Conservation (phyloP, 192 early-diverging fungal genomes). For the Chytriomyces sp. region DNA sequence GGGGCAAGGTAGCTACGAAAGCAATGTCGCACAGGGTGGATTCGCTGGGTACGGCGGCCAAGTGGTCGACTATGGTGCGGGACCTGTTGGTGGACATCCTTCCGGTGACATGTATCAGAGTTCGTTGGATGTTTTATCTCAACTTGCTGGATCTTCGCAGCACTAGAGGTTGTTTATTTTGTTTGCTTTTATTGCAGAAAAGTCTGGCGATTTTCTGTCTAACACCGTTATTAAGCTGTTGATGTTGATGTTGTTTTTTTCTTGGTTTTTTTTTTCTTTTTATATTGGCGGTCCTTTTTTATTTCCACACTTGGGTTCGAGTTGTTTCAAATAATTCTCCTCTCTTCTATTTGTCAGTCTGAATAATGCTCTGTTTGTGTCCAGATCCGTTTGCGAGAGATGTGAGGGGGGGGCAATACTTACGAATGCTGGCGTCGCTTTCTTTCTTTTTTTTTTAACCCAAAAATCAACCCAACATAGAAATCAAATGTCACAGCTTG, state of each 20-base stretch:
- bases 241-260: slow-evolving; percentile 3
- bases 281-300: not conserved
- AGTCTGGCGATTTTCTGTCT: not conserved
- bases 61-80: not conserved
- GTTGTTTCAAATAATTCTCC: not conserved
- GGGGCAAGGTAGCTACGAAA: too few relatives aligned
- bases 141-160: slow-evolving; percentile 24
- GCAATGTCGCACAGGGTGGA: too few relatives aligned
- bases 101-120: slow-evolving; percentile 11
- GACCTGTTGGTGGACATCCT: not conserved
- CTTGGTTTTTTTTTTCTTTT: not conserved
- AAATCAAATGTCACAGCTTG: slow-evolving; percentile 24
- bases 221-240: not conserved
- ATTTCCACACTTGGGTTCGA: not conserved
- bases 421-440: not conserved
- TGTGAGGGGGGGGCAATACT: not conserved
- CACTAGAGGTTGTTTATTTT: not conserved
- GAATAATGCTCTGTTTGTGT: too few relatives aligned
- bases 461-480: not conserved
- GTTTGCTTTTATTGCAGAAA: slow-evolving; percentile 7
- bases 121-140: slow-evolving; percentile 32
- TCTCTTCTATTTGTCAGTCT: too few relatives aligned
- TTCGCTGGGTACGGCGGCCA: not conserved
- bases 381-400: too few relatives aligned
- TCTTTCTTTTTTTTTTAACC: slow-evolving; percentile 22